These are phyloP conservation scores for Ascochyta pisi DNA, from an alignment of 2,329 filamentous ascomycete species.

Conservation along the genomic window DNA sequence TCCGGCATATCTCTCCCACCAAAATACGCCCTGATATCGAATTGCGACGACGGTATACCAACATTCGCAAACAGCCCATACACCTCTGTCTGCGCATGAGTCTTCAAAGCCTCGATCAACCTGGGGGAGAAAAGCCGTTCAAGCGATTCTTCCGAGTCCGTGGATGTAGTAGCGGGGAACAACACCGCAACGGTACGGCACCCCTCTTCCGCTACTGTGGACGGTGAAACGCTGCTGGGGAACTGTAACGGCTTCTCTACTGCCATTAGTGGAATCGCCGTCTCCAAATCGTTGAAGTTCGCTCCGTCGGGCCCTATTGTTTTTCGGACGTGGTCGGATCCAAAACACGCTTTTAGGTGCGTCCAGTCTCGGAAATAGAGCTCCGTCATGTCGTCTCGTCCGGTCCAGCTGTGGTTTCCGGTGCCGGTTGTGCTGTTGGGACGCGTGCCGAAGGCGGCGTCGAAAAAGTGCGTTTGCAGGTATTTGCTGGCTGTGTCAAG, in stretches of 20 bases:
- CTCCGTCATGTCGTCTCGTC: constrained; percentile 9
- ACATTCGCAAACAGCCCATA: neutral
- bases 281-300: constrained; percentile 6
- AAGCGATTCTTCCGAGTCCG: neutral
- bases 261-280: neutral
- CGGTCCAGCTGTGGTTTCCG: neutral
- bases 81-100: neutral
- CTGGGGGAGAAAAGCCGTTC: neutral
- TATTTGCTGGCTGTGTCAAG: neutral
- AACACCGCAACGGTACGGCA: neutral
- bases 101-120: neutral
- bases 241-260: neutral
- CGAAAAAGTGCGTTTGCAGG: constrained; percentile 9
- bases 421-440: neutral
- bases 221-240: neutral
- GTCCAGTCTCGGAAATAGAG: constrained; percentile 9
- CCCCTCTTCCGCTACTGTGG: neutral
- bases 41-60: neutral
- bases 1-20: constrained; percentile 6
- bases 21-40: constrained; percentile 6
- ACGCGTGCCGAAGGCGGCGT: constrained; percentile 1
- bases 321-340: neutral
- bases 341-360: constrained; percentile 2
- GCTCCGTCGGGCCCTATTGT: constrained; percentile 1
- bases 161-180: neutral